phyloP scores from a whole-genome alignment of 192 early-diverging fungal species.

The Endogone sp. region DNA sequence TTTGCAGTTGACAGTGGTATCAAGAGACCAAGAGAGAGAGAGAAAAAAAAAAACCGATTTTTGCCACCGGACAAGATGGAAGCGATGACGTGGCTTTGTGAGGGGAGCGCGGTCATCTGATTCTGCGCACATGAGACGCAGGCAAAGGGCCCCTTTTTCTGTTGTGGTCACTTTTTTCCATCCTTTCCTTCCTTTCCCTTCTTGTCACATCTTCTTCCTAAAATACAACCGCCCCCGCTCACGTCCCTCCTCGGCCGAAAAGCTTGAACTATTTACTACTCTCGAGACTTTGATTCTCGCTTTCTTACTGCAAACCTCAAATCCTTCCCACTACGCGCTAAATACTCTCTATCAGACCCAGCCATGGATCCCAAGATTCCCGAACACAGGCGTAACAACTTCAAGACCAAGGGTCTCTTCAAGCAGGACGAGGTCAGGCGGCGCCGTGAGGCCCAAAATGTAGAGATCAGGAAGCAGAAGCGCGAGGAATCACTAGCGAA shows the following conservation, averaged over 20 bases:
- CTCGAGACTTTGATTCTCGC: background rate
- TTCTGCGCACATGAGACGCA: too few species aligned
- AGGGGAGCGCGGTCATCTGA: too few species aligned
- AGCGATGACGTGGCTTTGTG: too few species aligned
- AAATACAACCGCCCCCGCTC: background rate
- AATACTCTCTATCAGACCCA: background rate
- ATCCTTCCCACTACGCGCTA: background rate
- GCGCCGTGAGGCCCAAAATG: conserved; percentile 87
- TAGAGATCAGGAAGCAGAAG: conserved; percentile 95
- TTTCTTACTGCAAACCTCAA: background rate
- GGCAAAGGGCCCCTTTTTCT: background rate
- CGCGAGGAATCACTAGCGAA: conserved; percentile 91
- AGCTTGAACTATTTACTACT: background rate
- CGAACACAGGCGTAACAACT: conserved; percentile 65
- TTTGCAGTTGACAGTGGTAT: too few species aligned
- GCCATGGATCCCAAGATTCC: conserved; percentile 48
- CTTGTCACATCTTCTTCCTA: background rate
- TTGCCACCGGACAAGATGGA: too few species aligned
- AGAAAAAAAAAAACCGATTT: too few species aligned
- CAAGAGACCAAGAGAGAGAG: too few species aligned
- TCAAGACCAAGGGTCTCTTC: conserved; percentile 85
- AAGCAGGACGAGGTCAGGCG: conserved; percentile 90
- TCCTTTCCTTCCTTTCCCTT: background rate
- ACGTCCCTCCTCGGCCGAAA: too few species aligned
- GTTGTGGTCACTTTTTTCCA: conserved; percentile 2